These are phyloP conservation scores for Alternaria gaisen DNA, from an alignment of 2,329 filamentous ascomycete species.

Conservation along the genomic window DNA sequence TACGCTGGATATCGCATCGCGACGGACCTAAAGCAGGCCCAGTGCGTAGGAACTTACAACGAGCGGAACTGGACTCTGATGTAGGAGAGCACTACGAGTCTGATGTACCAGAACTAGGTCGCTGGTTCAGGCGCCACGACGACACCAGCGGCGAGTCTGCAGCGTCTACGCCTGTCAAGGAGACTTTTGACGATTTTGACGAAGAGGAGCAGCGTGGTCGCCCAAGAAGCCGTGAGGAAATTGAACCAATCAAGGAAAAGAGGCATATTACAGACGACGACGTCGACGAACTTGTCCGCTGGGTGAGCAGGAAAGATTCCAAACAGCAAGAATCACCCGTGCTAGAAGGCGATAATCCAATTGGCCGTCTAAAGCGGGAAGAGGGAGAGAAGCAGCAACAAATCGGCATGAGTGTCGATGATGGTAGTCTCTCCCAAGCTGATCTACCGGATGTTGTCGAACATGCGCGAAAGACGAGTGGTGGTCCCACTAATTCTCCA, in stretches of 20 bases:
- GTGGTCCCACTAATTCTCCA: not conserved
- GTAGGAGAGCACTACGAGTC: conserved; percentile 26
- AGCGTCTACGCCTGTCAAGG: conserved; percentile 10
- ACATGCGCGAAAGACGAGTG: conserved; percentile 9
- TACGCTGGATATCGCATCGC: conserved; percentile 36
- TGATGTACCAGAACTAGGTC: conserved; percentile 33
- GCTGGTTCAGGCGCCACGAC: conserved; percentile 33
- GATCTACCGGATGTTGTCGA: conserved; percentile 20
- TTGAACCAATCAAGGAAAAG: conserved; percentile 13
- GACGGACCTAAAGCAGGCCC: conserved; percentile 35
- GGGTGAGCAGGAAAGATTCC: conserved; percentile 32
- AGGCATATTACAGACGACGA: conserved; percentile 30
- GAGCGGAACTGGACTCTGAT: conserved; percentile 19
- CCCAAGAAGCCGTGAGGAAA: conserved; percentile 18
- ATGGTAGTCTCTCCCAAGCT: conserved; percentile 26
- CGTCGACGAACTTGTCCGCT: conserved; percentile 38
- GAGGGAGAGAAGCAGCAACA: conserved; percentile 26
- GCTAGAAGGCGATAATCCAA: conserved; percentile 1
- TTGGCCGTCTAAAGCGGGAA: conserved; percentile 4
- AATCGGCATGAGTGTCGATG: conserved; percentile 29
- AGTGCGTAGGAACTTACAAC: conserved; percentile 20
- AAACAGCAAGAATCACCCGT: conserved; percentile 13
- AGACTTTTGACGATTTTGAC: conserved; percentile 1
- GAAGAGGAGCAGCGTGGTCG: conserved; percentile 19
- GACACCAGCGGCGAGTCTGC: conserved; percentile 37